Percentiles rank a stretch among this genome's conserved stretches.
phyloP scores from a whole-genome alignment of 164 flowering plant genomes.

The Tinospora cordifolia region DNA sequence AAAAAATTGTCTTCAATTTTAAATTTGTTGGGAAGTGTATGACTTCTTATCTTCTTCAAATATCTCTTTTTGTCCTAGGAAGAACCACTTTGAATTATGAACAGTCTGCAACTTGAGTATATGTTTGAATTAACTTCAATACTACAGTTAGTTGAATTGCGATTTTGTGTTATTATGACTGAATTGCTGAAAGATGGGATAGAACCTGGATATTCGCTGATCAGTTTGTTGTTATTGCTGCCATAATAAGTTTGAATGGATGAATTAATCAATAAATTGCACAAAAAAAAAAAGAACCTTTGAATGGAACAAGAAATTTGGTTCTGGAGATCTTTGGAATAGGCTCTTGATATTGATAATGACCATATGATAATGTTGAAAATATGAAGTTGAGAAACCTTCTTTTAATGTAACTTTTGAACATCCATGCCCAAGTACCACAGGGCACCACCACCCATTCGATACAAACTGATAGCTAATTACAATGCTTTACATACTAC shows the following conservation, averaged over 20 bases:
- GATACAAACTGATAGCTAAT: conserved; percentile 25
- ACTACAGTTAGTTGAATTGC: neutral
- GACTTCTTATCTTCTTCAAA: too few relatives aligned
- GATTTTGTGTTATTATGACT: neutral
- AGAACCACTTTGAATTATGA: too few relatives aligned
- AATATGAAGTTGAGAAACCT: neutral
- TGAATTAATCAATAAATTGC: too few relatives aligned
- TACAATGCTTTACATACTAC: conserved; percentile 10
- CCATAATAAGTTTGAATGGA: neutral
- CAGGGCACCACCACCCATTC: neutral
- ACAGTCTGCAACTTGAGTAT: neutral
- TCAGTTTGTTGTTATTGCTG: neutral
- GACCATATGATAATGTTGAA: neutral
- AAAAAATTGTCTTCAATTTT: too few relatives aligned
- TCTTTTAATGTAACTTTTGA: neutral
- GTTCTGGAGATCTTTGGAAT: neutral
- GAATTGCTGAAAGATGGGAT: neutral
- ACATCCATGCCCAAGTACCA: neutral
- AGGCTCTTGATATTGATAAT: neutral
- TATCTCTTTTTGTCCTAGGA: too few relatives aligned
- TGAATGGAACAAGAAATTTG: neutral
- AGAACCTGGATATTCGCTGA: neutral
- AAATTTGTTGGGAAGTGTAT: too few relatives aligned
- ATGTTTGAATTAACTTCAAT: neutral
- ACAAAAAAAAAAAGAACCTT: neutral